Percentiles rank a stretch among this genome's conserved stretches.
These are phyloP conservation scores for Porpolomopsis calyptriformis DNA, from an alignment of 768 basidiomycete species.

Conservation along the genomic window DNA sequence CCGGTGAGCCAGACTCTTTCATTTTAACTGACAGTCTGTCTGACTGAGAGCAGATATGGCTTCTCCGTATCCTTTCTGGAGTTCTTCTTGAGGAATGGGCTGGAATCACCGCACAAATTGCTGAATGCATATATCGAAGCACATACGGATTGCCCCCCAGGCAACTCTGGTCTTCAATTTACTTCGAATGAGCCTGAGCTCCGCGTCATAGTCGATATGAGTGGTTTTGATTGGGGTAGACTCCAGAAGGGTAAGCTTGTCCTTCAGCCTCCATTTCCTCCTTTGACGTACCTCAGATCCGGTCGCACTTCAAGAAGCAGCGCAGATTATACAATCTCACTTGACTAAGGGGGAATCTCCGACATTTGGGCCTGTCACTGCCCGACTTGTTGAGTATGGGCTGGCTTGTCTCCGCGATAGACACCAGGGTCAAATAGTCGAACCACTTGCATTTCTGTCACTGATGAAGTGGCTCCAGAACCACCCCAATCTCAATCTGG, in stretches of 20 bases:
- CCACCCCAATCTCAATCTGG: slow-evolving; percentile 1
- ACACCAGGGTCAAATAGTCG: slow-evolving; percentile 12
- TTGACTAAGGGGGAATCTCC: slow-evolving; percentile 10
- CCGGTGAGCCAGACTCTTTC: slow-evolving; percentile 2
- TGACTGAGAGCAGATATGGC: slow-evolving; percentile 10
- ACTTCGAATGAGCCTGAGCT: not conserved
- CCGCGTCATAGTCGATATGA: not conserved
- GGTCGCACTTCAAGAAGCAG: slow-evolving; percentile 7
- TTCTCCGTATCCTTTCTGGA: slow-evolving; percentile 14
- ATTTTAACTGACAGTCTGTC: slow-evolving; percentile 8
- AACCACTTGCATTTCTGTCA: slow-evolving; percentile 14
- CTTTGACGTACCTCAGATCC: slow-evolving; percentile 11
- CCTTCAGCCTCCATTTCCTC: slow-evolving; percentile 4
- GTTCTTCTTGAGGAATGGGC: slow-evolving; percentile 13
- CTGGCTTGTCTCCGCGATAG: slow-evolving; percentile 11
- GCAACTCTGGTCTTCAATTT: slow-evolving; percentile 4
- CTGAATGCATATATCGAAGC: slow-evolving; percentile 8
- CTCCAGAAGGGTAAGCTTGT: slow-evolving; percentile 9
- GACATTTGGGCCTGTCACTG: slow-evolving; percentile 6
- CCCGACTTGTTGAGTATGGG: slow-evolving; percentile 11
- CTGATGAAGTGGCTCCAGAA: slow-evolving; percentile 10
- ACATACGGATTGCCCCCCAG: slow-evolving; percentile 1
- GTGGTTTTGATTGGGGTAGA: slow-evolving; percentile 13
- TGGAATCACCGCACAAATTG: slow-evolving; percentile 13
- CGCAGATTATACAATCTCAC: slow-evolving; percentile 11